These are phyloP conservation scores for Volvox reticuliferus DNA, from an alignment of 139 green algal species.

Conservation along the genomic window DNA sequence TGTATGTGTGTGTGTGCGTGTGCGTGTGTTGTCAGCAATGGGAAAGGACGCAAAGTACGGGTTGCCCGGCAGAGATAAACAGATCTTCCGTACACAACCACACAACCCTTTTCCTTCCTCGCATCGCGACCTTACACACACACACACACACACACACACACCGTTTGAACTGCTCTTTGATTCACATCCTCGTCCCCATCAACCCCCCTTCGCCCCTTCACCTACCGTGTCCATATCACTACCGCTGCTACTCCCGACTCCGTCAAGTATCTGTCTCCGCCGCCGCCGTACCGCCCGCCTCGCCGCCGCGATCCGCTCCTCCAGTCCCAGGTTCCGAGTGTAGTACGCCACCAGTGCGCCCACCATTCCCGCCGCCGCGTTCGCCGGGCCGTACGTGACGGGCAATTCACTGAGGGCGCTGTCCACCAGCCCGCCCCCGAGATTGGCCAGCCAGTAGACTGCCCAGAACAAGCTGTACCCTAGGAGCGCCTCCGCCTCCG, in stretches of 20 bases:
- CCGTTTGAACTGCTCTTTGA: too few relatives aligned
- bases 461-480: slow-evolving; percentile 39
- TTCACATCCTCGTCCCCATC: too few relatives aligned
- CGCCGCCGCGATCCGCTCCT: slow-evolving; percentile 7
- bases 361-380: slow-evolving; percentile 41
- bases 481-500: slow-evolving; percentile 36
- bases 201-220: too few relatives aligned
- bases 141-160: neutral
- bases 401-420: slow-evolving; percentile 16
- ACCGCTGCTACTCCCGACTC: neutral
- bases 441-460: slow-evolving; percentile 3
- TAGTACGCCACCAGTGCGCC: slow-evolving; percentile 27
- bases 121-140: neutral
- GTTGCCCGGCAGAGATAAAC: too few relatives aligned
- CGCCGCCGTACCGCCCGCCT: neutral
- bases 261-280: neutral
- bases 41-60: too few relatives aligned
- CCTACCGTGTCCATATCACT: neutral
- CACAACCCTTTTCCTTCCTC: too few relatives aligned
- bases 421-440: slow-evolving; percentile 16
- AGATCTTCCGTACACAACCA: too few relatives aligned
- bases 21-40: too few relatives aligned
- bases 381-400: slow-evolving; percentile 34
- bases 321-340: slow-evolving; percentile 10
- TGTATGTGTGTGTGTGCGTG: too few relatives aligned